Base-by-base conservation (phyloP, 257 asterid species). In the Solanum pinnatisectum region DNA sequence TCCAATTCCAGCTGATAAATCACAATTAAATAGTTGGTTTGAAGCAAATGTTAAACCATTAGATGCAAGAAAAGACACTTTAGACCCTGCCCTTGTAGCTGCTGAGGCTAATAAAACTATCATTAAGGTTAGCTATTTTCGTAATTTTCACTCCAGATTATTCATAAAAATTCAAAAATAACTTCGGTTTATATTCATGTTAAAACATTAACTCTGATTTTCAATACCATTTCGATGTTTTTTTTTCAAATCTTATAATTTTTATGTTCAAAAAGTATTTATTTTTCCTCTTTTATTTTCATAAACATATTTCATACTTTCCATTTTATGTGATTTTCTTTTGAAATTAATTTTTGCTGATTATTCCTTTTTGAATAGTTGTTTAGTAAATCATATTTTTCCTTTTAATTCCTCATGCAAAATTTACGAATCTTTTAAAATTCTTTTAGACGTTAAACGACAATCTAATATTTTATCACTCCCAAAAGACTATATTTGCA, bases 11-110 rank as follows among this genome's bases (percentile, higher is more conserved):
- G 84, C 93, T 0, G 95, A 92, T 10, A 87, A 72, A 44, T 5
- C 90, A 1, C 87, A 88, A 63, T 0, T 95, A 23, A 49, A 84
- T 25, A 83, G 65, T 12, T 95, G 99, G 98, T 96, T 95, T 87
- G 8, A 81, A 10, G 22, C 77, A 11, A 90, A 90, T 30, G 90
- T 94, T 14, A 84, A 84, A 30, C 90, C 86, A 0, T 2, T 79
- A 1, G 1, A 88, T 1, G 16, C 87, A 32, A 81, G 91, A 30
- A 88, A 74, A 22, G 88, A 35, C 3, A 49, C 90, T 0, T 12
- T 92, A 16, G 91, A 88, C 37, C 90, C 96, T 1, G 86, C 70
- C 4, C 89, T 90, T 9, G 93, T 11, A 10, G 72, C 88, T 1
- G 94, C 95, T 0, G 95, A 91, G 87, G 89, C 39, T 6, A 56